phyloP scores from a whole-genome alignment of 192 early-diverging fungal species.

The Bifiguratus adelaidae region DNA sequence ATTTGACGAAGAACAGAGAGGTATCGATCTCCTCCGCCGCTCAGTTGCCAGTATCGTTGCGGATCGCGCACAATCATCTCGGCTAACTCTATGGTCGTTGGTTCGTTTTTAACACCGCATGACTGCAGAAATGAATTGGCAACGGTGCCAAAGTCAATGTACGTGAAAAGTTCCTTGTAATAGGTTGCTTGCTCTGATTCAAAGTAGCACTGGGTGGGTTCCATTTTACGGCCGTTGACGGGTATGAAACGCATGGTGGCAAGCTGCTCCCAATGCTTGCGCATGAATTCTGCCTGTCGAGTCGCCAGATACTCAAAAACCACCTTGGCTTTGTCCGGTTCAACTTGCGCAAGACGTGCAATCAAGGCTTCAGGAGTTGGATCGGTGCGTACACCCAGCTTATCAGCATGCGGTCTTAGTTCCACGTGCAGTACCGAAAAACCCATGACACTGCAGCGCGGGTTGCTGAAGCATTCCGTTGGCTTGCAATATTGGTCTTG shows the following conservation, averaged over 20 bases:
- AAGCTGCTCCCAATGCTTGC: slow-evolving; percentile 41
- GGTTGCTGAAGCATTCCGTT: slow-evolving; percentile 50
- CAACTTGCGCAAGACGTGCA: slow-evolving; percentile 17
- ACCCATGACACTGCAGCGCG: slow-evolving; percentile 45
- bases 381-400: slow-evolving; percentile 53
- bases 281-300: slow-evolving; percentile 45
- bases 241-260: slow-evolving; percentile 55
- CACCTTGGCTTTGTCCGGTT: slow-evolving; percentile 25
- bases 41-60: slow-evolving; percentile 17
- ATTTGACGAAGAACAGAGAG: slow-evolving; percentile 58
- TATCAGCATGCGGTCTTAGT: slow-evolving; percentile 32
- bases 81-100: slow-evolving; percentile 61
- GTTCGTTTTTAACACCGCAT: slow-evolving; percentile 79
- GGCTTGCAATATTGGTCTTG: slow-evolving; percentile 36
- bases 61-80: slow-evolving; percentile 41
- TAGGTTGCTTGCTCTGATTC: slow-evolving; percentile 30
- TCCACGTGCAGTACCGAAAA: slow-evolving; percentile 52
- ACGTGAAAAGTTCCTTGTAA: slow-evolving; percentile 39
- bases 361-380: slow-evolving; percentile 33
- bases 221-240: slow-evolving; percentile 14
- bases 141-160: slow-evolving; percentile 56
- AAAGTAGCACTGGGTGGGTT: slow-evolving; percentile 41
- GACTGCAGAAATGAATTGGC: slow-evolving; percentile 71
- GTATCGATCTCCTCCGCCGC: slow-evolving; percentile 49
- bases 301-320: slow-evolving; percentile 62